A percentile compares a stretch with the other conserved stretches of the same genome.
Evolutionary conservation across 2,329 filamentous ascomycete species (phyloP).

Genomic region (Pezicula radicicola): DNA sequence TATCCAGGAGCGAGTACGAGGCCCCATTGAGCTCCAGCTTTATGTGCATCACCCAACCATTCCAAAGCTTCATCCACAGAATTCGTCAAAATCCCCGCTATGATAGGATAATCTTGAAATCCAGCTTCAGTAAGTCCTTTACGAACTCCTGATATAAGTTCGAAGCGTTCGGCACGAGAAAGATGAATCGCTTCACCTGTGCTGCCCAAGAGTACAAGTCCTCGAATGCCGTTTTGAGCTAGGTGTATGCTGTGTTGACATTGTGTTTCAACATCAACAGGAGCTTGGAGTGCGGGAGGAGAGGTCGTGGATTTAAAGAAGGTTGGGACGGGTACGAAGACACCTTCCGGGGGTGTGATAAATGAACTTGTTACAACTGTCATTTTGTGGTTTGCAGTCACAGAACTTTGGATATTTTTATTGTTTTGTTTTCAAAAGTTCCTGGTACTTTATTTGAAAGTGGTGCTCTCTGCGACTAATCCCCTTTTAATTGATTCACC

Average conservation of each 20-base stretch:
- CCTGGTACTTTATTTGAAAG: too few species aligned
- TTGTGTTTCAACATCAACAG: slow-evolving; percentile 54
- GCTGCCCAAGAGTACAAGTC: slow-evolving; percentile 57
- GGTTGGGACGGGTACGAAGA: slow-evolving; percentile 56
- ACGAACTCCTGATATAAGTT: slow-evolving; percentile 50
- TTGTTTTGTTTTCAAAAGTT: background rate
- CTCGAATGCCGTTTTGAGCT: slow-evolving; percentile 52
- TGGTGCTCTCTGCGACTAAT: too few species aligned
- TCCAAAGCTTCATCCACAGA: slow-evolving; percentile 52
- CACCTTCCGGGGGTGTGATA: slow-evolving; percentile 40
- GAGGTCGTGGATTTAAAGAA: slow-evolving; percentile 41
- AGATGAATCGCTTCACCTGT: slow-evolving; percentile 62
- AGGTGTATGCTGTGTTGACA: slow-evolving; percentile 54
- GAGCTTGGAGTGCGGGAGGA: slow-evolving; percentile 9
- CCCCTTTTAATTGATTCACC: too few species aligned
- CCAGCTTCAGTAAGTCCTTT: slow-evolving; percentile 50
- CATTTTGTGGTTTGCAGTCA: background rate
- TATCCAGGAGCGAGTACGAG: slow-evolving; percentile 62
- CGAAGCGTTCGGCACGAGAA: slow-evolving; percentile 48
- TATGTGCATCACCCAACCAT: slow-evolving; percentile 42
- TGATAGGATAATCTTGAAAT: slow-evolving; percentile 54
- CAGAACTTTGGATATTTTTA: background rate
- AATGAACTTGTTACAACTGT: background rate
- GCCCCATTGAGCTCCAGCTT: slow-evolving; percentile 60
- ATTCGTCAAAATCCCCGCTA: slow-evolving; percentile 53